These are phyloP conservation scores for Trichophyton simii DNA, from an alignment of 2,329 filamentous ascomycete species.

Conservation along the genomic window DNA sequence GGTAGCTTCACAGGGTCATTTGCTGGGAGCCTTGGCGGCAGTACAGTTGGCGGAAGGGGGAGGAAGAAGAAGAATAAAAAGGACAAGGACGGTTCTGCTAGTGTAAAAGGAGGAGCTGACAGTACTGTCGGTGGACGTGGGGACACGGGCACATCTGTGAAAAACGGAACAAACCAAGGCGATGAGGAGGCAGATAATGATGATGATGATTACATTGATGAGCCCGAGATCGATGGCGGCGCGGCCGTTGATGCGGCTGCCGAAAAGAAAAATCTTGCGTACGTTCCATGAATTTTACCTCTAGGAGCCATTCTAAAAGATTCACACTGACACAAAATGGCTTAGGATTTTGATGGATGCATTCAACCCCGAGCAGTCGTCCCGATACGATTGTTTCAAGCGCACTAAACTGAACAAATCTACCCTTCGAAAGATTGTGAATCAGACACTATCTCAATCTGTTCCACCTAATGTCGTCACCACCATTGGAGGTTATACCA, in stretches of 20 bases:
- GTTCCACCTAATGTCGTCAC: conserved; percentile 53
- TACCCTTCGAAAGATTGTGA: conserved; percentile 46
- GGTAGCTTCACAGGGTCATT: conserved; percentile 33
- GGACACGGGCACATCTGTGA: conserved; percentile 15
- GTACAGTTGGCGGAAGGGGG: conserved; percentile 17
- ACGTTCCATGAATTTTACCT: conserved; percentile 17
- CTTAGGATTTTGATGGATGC: conserved; percentile 35
- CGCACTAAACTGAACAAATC: conserved; percentile 40
- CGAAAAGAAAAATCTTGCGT: conserved; percentile 41
- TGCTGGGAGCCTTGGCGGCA: conserved; percentile 29
- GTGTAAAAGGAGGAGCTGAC: conserved; percentile 15
- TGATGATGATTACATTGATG: conserved; percentile 40
- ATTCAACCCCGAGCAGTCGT: conserved; percentile 36
- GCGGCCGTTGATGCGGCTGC: conserved; percentile 40
- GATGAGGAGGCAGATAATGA: conserved; percentile 35
- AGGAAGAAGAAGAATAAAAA: conserved; percentile 22
- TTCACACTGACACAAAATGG: conserved; percentile 1
- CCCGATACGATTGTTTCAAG: conserved; percentile 39
- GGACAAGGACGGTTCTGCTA: conserved; percentile 18
- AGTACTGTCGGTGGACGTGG: conserved; percentile 21
- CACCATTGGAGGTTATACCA: conserved; percentile 52
- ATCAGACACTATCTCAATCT: conserved; percentile 54
- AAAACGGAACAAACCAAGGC: conserved; percentile 17
- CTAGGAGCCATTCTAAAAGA: neutral
- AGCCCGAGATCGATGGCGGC: conserved; percentile 36